Evolutionary conservation across 768 basidiomycete genomes (phyloP).

Genomic region (Rhodotorula diobovata): DNA sequence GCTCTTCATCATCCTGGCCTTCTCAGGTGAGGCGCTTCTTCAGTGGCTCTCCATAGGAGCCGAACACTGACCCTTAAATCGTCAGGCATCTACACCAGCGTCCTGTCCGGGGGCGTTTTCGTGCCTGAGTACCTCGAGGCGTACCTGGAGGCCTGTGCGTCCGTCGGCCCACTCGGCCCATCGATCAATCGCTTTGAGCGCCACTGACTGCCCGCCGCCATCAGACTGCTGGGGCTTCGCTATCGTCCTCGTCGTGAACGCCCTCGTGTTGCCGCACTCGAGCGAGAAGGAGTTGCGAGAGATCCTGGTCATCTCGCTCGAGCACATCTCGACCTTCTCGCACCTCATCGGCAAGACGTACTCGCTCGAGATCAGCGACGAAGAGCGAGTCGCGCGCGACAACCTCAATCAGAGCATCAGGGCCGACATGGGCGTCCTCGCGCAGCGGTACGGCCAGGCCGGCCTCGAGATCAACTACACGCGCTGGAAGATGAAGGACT

Average conservation of each 20-base stretch:
- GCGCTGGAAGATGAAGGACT: constrained; percentile 26
- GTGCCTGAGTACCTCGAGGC: constrained; percentile 41
- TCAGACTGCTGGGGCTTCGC: constrained; percentile 42
- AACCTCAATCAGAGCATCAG: constrained; percentile 42
- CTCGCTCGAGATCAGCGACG: constrained; percentile 13
- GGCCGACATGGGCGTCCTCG: constrained; percentile 45
- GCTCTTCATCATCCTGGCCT: constrained; percentile 30
- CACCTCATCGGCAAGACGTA: constrained; percentile 35
- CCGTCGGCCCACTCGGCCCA: constrained; percentile 4
- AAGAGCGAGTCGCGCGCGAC: constrained; percentile 41
- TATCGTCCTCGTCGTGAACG: constrained; percentile 43
- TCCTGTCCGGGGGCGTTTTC: constrained; percentile 28
- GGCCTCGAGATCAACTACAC: constrained; percentile 7
- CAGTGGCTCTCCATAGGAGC: too few species aligned
- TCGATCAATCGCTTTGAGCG: not conserved
- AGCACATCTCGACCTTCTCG: constrained; percentile 33
- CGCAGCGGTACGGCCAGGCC: constrained; percentile 41
- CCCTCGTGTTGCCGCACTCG: constrained; percentile 42
- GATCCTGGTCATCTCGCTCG: constrained; percentile 38
- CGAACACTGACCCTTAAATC: too few species aligned
- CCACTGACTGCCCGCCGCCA: constrained; percentile 8
- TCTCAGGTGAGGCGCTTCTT: too few species aligned
- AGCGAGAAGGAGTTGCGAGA: constrained; percentile 42
- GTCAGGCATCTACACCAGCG: constrained; percentile 25
- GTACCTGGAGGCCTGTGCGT: constrained; percentile 44